Evolutionary conservation across 2,329 filamentous ascomycete species (phyloP).

Genomic region (Aspergillus costaricaensis): DNA sequence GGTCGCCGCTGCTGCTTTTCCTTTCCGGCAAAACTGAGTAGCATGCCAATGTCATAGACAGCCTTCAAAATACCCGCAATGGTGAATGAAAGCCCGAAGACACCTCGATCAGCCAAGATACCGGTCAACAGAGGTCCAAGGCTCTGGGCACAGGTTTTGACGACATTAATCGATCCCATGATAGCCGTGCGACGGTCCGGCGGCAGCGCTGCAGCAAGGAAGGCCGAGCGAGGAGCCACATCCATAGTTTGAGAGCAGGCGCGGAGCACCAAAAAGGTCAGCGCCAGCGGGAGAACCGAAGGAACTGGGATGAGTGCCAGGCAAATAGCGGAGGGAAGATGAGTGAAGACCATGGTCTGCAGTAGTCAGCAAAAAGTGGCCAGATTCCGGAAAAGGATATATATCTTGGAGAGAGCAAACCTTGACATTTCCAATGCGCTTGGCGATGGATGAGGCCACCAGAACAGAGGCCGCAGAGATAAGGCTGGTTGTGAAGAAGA

Average conservation of each 20-base stretch:
- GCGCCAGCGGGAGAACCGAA: constrained; percentile 53
- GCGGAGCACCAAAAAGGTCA: constrained; percentile 63
- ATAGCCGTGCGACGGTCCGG: constrained; percentile 69
- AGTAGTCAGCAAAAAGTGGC: constrained; percentile 11
- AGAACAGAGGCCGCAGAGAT: constrained; percentile 48
- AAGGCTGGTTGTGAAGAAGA: constrained; percentile 53
- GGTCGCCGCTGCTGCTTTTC: neutral
- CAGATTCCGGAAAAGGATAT: constrained; percentile 18
- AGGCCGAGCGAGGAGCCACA: constrained; percentile 68
- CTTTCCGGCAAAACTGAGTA: constrained; percentile 51
- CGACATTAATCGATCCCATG: constrained; percentile 69
- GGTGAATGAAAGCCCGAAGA: constrained; percentile 65
- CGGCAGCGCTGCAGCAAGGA: constrained; percentile 66
- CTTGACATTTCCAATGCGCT: constrained; percentile 59
- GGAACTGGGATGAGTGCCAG: constrained; percentile 65
- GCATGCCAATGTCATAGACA: constrained; percentile 60
- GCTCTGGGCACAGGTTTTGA: constrained; percentile 66
- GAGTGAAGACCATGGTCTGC: constrained; percentile 73
- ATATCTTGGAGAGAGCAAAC: constrained; percentile 18
- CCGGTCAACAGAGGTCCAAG: constrained; percentile 66
- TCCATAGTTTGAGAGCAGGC: constrained; percentile 69
- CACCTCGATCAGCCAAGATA: constrained; percentile 55
- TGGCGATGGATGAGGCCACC: constrained; percentile 64
- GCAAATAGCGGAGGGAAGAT: constrained; percentile 68
- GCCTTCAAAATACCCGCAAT: constrained; percentile 65